These are phyloP conservation scores for Tolypocladium endophyticum DNA, from an alignment of 2,329 filamentous ascomycete species.

Conservation along the genomic window DNA sequence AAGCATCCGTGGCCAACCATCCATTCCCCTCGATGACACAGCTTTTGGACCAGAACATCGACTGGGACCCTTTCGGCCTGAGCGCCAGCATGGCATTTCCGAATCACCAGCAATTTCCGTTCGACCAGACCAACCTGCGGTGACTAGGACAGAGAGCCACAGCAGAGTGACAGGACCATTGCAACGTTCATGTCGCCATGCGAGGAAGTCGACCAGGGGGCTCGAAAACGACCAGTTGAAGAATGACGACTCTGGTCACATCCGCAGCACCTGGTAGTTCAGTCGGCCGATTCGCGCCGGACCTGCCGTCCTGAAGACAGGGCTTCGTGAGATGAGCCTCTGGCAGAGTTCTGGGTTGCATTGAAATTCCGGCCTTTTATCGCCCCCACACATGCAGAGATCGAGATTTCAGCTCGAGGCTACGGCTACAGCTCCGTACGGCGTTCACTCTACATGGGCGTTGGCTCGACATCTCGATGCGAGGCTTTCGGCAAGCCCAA, in stretches of 20 bases:
- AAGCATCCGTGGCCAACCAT: conserved; percentile 16
- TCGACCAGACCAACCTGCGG: conserved; percentile 50
- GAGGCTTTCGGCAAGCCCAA: not conserved
- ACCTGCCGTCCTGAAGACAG: not conserved
- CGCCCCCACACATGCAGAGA: no score
- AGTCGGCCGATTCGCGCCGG: not conserved
- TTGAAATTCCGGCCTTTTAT: not conserved
- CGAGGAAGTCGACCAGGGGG: not conserved
- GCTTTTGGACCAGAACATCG: conserved; percentile 67
- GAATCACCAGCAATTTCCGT: conserved; percentile 69
- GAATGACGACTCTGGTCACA: not conserved
- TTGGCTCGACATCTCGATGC: not conserved
- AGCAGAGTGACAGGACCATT: not conserved
- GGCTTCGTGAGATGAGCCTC: not conserved
- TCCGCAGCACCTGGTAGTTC: not conserved
- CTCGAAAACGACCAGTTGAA: not conserved
- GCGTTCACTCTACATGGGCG: not conserved
- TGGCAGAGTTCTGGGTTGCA: not conserved
- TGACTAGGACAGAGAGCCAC: conserved; percentile 11
- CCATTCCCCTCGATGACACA: conserved; percentile 55
- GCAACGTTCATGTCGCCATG: not conserved
- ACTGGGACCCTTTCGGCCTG: conserved; percentile 87
- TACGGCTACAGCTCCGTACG: not conserved
- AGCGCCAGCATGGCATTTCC: conserved; percentile 95
- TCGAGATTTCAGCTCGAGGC: not conserved